Base-by-base conservation (phyloP, 73 alveolate species). In the Blepharisma japonicum region DNA sequence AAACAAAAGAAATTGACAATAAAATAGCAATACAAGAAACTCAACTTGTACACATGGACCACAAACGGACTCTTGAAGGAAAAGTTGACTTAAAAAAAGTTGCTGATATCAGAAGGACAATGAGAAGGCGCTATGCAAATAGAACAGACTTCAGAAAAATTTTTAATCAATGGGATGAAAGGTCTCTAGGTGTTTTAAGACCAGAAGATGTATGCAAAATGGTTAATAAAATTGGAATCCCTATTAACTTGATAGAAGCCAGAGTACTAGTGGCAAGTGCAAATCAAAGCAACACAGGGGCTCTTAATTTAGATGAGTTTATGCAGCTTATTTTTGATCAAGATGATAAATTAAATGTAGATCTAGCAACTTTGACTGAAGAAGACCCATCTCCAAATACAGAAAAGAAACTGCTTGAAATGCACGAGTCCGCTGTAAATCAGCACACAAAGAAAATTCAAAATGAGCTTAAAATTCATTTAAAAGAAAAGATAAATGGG, bases 161-260 rank as follows among this genome's bases (percentile, higher is more conserved):
- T 55, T 96, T 96, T 82, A 66, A 88, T 66, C 84, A 89, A 32
- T 96, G 99, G 99, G 99, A 96, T 87, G 81, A 79, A 78, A 86
- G 86, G 68, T 47, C 87, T 9, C 66, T 82, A 45, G 97, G 97
- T 8, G 90, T 84, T 56, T 70, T 95, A 4, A 88, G 83, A 11
- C 80, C 88, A 5, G 85, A 86, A 50, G 98, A 96, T 82, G 83
- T 94, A 8, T 91, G 81, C 61, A 86, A 76, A 55, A 95, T 96
- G 97, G 89, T 96, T 72, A 86, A 95, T 53, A 91, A 91, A 80
- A 82, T 96, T 83, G 98, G 98, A 54, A 92, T 96, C 56, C 94
- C 94, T 21, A 92, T 96, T 6, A 93, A 92, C 79, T 80, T 80
- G 67, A 94, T 94, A 71, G 99, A 96, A 78, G 94, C 98, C 7